A percentile compares a stretch with the other conserved stretches of the same genome.
These are phyloP conservation scores for Pseudocercospora pini-densiflorae DNA, from an alignment of 2,329 filamentous ascomycete genomes.

Conservation along the genomic window DNA sequence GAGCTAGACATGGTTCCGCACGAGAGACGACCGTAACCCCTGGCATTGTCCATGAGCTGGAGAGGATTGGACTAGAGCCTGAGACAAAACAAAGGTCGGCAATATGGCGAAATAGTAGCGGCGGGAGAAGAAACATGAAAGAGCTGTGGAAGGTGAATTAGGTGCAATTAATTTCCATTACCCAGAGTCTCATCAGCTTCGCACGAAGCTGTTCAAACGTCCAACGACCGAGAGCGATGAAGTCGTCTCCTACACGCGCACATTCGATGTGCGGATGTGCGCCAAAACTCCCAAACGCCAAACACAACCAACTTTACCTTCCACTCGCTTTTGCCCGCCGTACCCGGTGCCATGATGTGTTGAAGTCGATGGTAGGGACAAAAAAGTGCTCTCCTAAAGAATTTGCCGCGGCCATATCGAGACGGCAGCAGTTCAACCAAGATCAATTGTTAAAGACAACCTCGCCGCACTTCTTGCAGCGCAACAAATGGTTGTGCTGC, in stretches of 20 bases:
- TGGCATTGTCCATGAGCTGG: background rate
- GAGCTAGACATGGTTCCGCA: background rate
- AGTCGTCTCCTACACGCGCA: background rate
- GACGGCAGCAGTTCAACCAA: background rate
- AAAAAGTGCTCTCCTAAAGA: background rate
- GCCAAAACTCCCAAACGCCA: background rate
- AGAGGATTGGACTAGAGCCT: background rate
- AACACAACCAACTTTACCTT: background rate
- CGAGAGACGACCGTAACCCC: background rate
- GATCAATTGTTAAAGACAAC: conserved; percentile 19
- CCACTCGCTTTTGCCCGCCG: background rate
- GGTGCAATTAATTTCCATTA: background rate
- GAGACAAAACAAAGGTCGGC: background rate
- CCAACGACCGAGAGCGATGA: background rate
- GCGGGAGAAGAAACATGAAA: background rate
- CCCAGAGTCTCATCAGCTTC: background rate
- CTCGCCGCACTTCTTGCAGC: conserved; percentile 19
- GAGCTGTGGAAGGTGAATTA: background rate
- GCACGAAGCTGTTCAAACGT: background rate
- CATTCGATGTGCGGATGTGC: background rate
- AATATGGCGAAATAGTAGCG: background rate
- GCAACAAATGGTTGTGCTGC: conserved; percentile 10
- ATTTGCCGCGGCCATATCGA: background rate
- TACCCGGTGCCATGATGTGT: background rate
- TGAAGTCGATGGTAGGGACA: background rate